These are phyloP conservation scores for Botrytis paeoniae DNA, from an alignment of 2,329 filamentous ascomycete genomes.

Conservation along the genomic window DNA sequence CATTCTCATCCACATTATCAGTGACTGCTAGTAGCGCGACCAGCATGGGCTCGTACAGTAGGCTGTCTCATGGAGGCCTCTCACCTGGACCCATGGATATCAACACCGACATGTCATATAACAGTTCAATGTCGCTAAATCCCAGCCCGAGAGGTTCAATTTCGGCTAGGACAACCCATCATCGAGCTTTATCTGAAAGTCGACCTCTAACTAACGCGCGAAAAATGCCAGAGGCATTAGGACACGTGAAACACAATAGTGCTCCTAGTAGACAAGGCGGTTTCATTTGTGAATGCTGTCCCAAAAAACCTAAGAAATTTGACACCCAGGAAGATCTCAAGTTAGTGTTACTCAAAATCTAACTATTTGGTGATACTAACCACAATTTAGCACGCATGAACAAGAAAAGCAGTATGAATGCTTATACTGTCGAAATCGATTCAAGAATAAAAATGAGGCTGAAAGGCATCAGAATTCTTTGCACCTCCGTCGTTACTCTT, in stretches of 20 bases:
- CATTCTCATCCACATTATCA: slow-evolving; percentile 61
- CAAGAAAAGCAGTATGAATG: slow-evolving; percentile 97
- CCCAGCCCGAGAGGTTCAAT: slow-evolving; percentile 40
- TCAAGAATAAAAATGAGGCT: slow-evolving; percentile 99
- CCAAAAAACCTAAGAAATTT: slow-evolving; percentile 96
- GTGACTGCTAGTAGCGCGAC: slow-evolving; percentile 61
- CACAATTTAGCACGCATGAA: slow-evolving; percentile 67
- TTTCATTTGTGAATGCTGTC: slow-evolving; percentile 88
- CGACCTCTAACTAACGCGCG: slow-evolving; percentile 41
- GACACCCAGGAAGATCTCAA: slow-evolving; percentile 78
- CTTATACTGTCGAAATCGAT: slow-evolving; percentile 86
- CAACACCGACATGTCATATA: slow-evolving; percentile 51
- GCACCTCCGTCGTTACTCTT: slow-evolving; percentile 87
- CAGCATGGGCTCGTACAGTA: slow-evolving; percentile 60
- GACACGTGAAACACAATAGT: slow-evolving; percentile 44
- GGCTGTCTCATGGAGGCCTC: slow-evolving; percentile 57
- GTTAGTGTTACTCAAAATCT: slow-evolving; percentile 51
- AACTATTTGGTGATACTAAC: slow-evolving; percentile 31
- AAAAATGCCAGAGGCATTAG: slow-evolving; percentile 47
- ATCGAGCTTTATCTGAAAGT: slow-evolving; percentile 40
- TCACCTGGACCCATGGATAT: slow-evolving; percentile 43
- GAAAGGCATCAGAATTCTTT: slow-evolving; percentile 95
- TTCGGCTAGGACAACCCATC: slow-evolving; percentile 36
- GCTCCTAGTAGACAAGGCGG: slow-evolving; percentile 53
- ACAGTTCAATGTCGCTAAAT: slow-evolving; percentile 45